Percentiles rank a stretch among this genome's conserved stretches.
These are phyloP conservation scores for Scytalidium lignicola DNA, from an alignment of 2,329 filamentous ascomycete species.

Conservation along the genomic window DNA sequence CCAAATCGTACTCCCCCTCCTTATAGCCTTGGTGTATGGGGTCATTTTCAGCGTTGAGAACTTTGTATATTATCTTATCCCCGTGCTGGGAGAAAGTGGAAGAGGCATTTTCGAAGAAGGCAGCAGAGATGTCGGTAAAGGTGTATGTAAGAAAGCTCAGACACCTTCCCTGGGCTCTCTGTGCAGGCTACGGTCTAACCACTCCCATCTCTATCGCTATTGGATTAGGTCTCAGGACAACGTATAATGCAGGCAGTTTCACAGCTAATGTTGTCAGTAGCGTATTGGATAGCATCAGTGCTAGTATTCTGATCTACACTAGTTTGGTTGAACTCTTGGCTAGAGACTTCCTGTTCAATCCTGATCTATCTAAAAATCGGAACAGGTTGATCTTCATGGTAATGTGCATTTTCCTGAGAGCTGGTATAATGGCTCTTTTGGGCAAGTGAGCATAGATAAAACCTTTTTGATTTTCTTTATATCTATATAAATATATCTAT, in stretches of 20 bases:
- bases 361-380: constrained; percentile 33
- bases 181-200: constrained; percentile 43
- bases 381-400: constrained; percentile 37
- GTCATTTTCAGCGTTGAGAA: constrained; percentile 29
- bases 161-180: constrained; percentile 46
- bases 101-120: constrained; percentile 31
- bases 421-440: constrained; percentile 41
- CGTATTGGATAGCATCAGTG: constrained; percentile 40
- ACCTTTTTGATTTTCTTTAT: too few species aligned
- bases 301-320: constrained; percentile 45
- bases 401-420: constrained; percentile 34
- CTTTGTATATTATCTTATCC: constrained; percentile 27
- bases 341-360: constrained; percentile 45
- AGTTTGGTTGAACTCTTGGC: constrained; percentile 45
- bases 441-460: constrained; percentile 41
- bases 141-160: constrained; percentile 17
- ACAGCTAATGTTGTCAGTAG: constrained; percentile 40
- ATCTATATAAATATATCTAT: too few species aligned
- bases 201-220: constrained; percentile 47
- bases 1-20: constrained; percentile 30
- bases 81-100: constrained; percentile 18
- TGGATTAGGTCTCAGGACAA: constrained; percentile 41
- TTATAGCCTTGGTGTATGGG: constrained; percentile 28
- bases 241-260: constrained; percentile 34
- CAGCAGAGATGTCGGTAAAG: constrained; percentile 19